Percentiles rank a stretch among this genome's conserved stretches.
These are phyloP conservation scores for Rosellinia necatrix DNA, from an alignment of 2,329 filamentous ascomycete genomes.

Conservation along the genomic window DNA sequence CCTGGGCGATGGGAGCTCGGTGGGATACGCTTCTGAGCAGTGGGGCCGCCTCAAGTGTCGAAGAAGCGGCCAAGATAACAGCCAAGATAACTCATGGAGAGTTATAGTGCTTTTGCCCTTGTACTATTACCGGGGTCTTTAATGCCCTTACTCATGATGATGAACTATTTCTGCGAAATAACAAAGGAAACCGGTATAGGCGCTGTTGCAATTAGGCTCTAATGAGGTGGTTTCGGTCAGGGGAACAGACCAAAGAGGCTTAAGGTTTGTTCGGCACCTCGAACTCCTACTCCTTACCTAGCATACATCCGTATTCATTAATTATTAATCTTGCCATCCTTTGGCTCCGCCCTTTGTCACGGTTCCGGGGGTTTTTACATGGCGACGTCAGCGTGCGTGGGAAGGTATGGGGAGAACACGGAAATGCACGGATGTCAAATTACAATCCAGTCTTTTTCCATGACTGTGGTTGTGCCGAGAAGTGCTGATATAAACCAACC, in stretches of 20 bases:
- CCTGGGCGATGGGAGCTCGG: constrained; percentile 79
- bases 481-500: constrained; percentile 79
- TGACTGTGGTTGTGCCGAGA: constrained; percentile 98
- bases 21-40: constrained; percentile 71
- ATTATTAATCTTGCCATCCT: constrained; percentile 23
- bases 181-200: constrained; percentile 8
- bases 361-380: neutral
- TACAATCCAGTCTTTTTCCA: constrained; percentile 79
- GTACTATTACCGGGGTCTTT: constrained; percentile 8
- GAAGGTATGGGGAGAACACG: neutral
- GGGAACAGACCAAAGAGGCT: constrained; percentile 15
- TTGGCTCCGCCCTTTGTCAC: neutral
- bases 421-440: constrained; percentile 97
- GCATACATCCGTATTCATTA: constrained; percentile 18
- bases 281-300: constrained; percentile 3
- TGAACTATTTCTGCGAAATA: constrained; percentile 24
- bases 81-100: constrained; percentile 36
- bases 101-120: constrained; percentile 31
- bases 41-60: constrained; percentile 47
- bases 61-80: constrained; percentile 31
- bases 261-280: constrained; percentile 18
- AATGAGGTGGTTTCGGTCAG: constrained; percentile 14
- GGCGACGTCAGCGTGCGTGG: neutral
- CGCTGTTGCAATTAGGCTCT: constrained; percentile 15
- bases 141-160: constrained; percentile 25